Base-by-base conservation (phyloP, 164 flowering plant genomes). In the Euptelea pleiosperma region DNA sequence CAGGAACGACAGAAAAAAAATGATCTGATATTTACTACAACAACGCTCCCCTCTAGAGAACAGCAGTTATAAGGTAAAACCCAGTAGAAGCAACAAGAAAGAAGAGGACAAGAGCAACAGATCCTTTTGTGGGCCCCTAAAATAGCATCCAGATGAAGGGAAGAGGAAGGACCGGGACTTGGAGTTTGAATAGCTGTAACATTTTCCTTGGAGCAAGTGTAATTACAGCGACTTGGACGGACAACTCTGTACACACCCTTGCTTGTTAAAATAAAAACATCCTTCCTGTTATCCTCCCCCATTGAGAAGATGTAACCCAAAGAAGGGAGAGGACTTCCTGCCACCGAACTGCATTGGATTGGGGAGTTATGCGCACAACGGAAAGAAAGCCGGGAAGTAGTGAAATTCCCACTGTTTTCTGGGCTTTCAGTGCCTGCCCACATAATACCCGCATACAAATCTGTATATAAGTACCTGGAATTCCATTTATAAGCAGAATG, bases 371-470 rank as follows among this genome's bases (percentile, higher is more conserved):
- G 19, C 6, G 89, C 88, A 54, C 97, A 92, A 34, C 71, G 62
- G 66, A 86, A 89, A 22, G 84, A 75, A 39, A 83, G 67, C 29
- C 43, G 50, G 50, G 55, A 54, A 2, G 67, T 41, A 25, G 72
- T 78, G 60, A 85, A 92, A 69, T 86, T 87, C 11, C 93, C 96
- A 65, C 97, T 84, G 66, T 75, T 70, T 64, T 70, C 72, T 0
- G 98, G 96, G 53, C 36, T 75, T 55, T 92, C 98, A 7, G 26
- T 47, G 47, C 85, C 94, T 50, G 89, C 83, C 96, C 97, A 93
- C 11, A 90, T 57, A 6, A 63, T 71, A 30, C 59, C 52, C 0
- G 82, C 92, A 55, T 79, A 90, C 24, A 93, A 65, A 73, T 93
- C 97, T 31, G 77, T 82, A 68, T 72, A 93, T 70, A 93, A 46